Conservation (phyloP, 371 early-diverging fungal genomes). For the Syncephalastrum racemosum region DNA sequence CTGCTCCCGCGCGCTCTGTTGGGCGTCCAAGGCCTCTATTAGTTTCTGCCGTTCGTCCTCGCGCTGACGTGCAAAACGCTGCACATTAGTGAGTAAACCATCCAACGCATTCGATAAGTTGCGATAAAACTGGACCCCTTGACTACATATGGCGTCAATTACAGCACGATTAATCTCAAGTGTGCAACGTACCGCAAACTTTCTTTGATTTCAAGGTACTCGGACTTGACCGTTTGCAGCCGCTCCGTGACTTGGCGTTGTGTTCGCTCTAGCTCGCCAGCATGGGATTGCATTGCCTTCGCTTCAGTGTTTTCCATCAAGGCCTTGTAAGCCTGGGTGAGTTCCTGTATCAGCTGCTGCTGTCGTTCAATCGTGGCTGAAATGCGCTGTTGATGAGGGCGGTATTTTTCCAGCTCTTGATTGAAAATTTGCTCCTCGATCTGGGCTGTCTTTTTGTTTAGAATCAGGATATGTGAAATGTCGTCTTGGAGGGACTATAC, state of each 20-base stretch:
- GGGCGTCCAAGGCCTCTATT: constrained; percentile 56
- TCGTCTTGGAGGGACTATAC: constrained; percentile 82
- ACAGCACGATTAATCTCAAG: not conserved
- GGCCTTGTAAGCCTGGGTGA: constrained; percentile 70
- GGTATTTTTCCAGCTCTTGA: constrained; percentile 87
- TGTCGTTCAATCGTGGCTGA: constrained; percentile 77
- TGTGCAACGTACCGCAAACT: constrained; percentile 47
- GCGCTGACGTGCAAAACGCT: constrained; percentile 67
- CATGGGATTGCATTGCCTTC: constrained; percentile 61
- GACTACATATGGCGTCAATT: constrained; percentile 22
- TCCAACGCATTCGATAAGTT: constrained; percentile 68
- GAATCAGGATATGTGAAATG: constrained; percentile 78
- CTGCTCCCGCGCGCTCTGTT: constrained; percentile 70
- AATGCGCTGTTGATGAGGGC: constrained; percentile 74
- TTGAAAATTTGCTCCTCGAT: constrained; percentile 87
- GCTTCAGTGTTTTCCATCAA: constrained; percentile 78
- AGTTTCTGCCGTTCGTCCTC: constrained; percentile 68
- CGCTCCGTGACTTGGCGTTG: constrained; percentile 57
- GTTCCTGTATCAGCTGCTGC: constrained; percentile 70
- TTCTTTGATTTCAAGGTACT: constrained; percentile 66
- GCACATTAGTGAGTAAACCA: constrained; percentile 58
- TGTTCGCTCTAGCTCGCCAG: constrained; percentile 66
- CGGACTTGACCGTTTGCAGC: constrained; percentile 57
- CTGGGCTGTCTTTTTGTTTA: constrained; percentile 74
- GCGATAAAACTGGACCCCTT: constrained; percentile 82